Conservation (phyloP, 2,329 filamentous ascomycete genomes). For the Camillea tinctor region DNA sequence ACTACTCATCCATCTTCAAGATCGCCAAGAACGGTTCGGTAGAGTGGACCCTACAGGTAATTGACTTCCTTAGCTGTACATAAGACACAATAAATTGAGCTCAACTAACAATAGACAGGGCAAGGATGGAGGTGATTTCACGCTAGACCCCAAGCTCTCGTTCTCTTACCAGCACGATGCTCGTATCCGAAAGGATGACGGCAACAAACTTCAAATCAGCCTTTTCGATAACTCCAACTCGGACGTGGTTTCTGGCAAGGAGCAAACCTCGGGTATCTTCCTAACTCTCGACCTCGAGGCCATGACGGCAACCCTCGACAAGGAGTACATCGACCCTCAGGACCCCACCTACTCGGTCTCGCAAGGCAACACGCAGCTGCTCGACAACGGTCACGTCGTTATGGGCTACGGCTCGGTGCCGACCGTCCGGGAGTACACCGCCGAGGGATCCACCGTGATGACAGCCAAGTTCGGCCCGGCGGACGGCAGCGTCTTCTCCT, state of each 20-base stretch:
- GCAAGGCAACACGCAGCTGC: constrained; percentile 22
- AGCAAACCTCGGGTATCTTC: constrained; percentile 24
- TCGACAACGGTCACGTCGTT: constrained; percentile 25
- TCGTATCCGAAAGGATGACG: constrained; percentile 24
- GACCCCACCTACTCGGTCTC: constrained; percentile 19
- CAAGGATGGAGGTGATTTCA: constrained; percentile 22
- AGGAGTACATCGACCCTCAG: constrained; percentile 15
- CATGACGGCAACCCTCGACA: constrained; percentile 29
- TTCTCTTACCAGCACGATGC: constrained; percentile 39
- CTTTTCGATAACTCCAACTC: constrained; percentile 38
- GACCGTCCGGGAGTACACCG: constrained; percentile 36
- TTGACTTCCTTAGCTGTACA: background rate
- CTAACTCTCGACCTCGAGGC: constrained; percentile 24
- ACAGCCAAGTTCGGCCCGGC: constrained; percentile 33
- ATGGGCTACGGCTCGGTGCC: constrained; percentile 38
- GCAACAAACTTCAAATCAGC: constrained; percentile 26
- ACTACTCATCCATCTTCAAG: constrained; percentile 24
- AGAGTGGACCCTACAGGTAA: constrained; percentile 25
- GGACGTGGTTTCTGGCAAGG: constrained; percentile 16
- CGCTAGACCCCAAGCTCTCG: constrained; percentile 10
- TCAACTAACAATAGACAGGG: constrained; percentile 12
- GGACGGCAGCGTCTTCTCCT: constrained; percentile 25
- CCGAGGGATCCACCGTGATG: constrained; percentile 30
- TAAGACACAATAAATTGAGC: too few species aligned
- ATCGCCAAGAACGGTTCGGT: constrained; percentile 21